Evolutionary conservation across 2,329 filamentous ascomycete species (phyloP).

Genomic region (Alternaria tenuissima): DNA sequence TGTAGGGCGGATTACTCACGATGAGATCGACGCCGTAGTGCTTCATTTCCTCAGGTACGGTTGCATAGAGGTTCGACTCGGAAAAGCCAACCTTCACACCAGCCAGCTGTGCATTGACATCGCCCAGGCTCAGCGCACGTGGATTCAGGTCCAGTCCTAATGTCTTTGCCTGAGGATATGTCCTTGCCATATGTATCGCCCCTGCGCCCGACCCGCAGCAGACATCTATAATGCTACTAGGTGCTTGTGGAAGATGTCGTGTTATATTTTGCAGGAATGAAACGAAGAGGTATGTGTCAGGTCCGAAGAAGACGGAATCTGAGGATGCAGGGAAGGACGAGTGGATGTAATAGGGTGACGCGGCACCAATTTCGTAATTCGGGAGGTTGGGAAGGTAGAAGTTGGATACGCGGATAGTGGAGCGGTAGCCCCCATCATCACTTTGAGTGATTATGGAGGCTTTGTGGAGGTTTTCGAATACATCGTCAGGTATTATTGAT

Average conservation of each 20-base stretch:
- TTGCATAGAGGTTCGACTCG: conserved; percentile 32
- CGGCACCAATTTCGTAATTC: not conserved
- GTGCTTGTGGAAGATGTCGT: conserved; percentile 16
- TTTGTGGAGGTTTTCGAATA: conserved; percentile 20
- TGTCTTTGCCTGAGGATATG: conserved; percentile 26
- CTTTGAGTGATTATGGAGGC: conserved; percentile 15
- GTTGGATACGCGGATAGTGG: conserved; percentile 32
- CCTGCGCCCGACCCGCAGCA: conserved; percentile 36
- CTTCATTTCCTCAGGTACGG: conserved; percentile 17
- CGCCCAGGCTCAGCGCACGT: conserved; percentile 25
- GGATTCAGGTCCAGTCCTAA: conserved; percentile 34
- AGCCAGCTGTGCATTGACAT: conserved; percentile 28
- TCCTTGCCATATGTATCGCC: conserved; percentile 34
- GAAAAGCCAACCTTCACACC: conserved; percentile 21
- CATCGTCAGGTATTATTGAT: conserved; percentile 23
- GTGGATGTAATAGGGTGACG: conserved; percentile 32
- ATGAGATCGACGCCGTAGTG: conserved; percentile 28
- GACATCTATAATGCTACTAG: conserved; percentile 29
- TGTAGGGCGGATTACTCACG: conserved; percentile 38
- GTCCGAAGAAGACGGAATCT: conserved; percentile 35
- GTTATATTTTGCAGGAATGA: conserved; percentile 24
- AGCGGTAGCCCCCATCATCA: conserved; percentile 20
- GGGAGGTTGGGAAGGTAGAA: conserved; percentile 26
- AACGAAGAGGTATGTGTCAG: conserved; percentile 36
- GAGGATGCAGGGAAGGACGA: conserved; percentile 32